Percentiles rank a stretch among this genome's conserved stretches.
These are phyloP conservation scores for Thraustotheca clavata DNA, from an alignment of 352 stramenopile genomes.

Conservation along the genomic window DNA sequence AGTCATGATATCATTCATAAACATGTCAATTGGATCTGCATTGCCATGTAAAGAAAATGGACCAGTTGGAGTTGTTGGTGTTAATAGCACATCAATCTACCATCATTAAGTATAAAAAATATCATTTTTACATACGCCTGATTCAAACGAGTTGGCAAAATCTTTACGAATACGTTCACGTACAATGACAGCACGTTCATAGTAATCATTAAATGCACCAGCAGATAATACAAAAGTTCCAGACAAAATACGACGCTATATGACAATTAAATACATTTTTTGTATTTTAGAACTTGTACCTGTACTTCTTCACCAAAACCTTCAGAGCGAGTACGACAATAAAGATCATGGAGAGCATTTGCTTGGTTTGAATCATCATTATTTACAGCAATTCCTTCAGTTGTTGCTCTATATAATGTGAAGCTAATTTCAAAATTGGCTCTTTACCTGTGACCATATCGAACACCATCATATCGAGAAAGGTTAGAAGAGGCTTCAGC, in stretches of 20 bases:
- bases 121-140: conserved; percentile 20
- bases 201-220: conserved; percentile 84
- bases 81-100: conserved; percentile 76
- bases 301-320: conserved; percentile 90
- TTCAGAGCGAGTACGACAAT: conserved; percentile 77
- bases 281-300: conserved; percentile 27
- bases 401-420: not conserved
- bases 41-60: conserved; percentile 59
- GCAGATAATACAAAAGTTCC: conserved; percentile 87
- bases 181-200: conserved; percentile 76
- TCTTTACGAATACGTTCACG: conserved; percentile 71
- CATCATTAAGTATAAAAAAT: conserved; percentile 20
- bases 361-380: conserved; percentile 38
- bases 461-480: conserved; percentile 94
- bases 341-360: conserved; percentile 76
- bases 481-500: conserved; percentile 98
- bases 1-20: conserved; percentile 91
- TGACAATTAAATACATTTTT: not conserved
- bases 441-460: conserved; percentile 65
- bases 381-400: not conserved
- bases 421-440: too few species aligned
- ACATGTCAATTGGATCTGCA: conserved; percentile 74
- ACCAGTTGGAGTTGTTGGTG: conserved; percentile 74
- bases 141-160: conserved; percentile 29
- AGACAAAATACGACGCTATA: conserved; percentile 79